Conservation (phyloP, 2,329 filamentous ascomycete genomes). For the Colletotrichum falcatum region DNA sequence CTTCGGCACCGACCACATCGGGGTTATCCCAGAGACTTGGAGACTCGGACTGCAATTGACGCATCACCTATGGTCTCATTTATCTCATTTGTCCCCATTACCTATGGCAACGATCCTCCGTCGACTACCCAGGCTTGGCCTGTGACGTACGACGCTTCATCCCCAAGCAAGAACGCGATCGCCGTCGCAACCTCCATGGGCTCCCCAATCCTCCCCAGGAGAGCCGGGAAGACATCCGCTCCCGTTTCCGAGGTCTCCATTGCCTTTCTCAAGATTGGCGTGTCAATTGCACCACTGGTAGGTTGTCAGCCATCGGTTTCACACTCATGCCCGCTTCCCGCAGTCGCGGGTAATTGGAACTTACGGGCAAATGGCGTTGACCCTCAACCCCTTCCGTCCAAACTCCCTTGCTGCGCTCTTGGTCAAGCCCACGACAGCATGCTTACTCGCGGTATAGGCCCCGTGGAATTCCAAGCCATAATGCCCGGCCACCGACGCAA, state of each 20-base stretch:
- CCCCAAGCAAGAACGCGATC: constrained; percentile 46
- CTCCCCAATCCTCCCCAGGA: constrained; percentile 44
- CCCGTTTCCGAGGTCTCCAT: constrained; percentile 19
- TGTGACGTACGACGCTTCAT: constrained; percentile 46
- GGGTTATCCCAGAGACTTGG: neutral
- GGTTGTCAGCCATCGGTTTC: neutral
- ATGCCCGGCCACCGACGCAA: constrained; percentile 55
- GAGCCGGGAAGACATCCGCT: neutral
- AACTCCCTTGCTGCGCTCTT: constrained; percentile 48
- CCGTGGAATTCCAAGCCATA: constrained; percentile 47
- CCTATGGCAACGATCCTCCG: constrained; percentile 42
- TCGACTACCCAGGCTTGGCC: constrained; percentile 46
- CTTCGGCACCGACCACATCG: neutral
- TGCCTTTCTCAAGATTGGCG: constrained; percentile 29
- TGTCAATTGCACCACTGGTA: constrained; percentile 34
- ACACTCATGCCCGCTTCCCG: neutral
- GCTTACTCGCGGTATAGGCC: constrained; percentile 50
- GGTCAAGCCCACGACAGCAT: constrained; percentile 48
- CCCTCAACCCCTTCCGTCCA: constrained; percentile 42
- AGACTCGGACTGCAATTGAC: neutral
- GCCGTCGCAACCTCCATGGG: constrained; percentile 47
- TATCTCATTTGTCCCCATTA: no score
- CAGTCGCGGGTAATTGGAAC: constrained; percentile 17
- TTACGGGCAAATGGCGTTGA: constrained; percentile 47
- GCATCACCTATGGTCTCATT: no score